These are phyloP conservation scores for Rhodotorula babjevae DNA, from an alignment of 768 basidiomycete species.

Conservation along the genomic window DNA sequence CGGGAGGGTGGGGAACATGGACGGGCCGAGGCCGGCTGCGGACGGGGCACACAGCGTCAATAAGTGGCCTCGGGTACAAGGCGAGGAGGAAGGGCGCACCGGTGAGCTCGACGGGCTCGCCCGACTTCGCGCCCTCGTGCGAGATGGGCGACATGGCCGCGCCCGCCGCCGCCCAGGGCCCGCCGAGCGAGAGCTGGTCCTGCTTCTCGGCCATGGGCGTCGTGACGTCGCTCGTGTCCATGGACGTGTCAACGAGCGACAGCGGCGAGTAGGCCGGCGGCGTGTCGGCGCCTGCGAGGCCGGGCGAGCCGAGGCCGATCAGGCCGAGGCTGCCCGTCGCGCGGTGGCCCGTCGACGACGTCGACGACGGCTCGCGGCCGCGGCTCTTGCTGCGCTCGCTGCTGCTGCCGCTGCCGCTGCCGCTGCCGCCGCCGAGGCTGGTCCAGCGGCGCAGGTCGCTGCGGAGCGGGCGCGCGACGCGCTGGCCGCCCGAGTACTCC, in stretches of 20 bases:
- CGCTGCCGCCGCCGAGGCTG: neutral
- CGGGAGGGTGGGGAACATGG: constrained; percentile 61
- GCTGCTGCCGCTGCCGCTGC: constrained; percentile 55
- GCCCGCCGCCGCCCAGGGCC: constrained; percentile 1
- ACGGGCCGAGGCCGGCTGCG: neutral
- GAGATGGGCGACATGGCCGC: neutral
- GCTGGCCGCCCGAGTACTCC: constrained; percentile 27
- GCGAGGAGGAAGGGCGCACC: neutral
- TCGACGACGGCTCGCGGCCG: neutral
- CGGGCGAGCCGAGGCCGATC: neutral
- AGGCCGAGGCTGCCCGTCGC: neutral
- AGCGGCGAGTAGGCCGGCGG: neutral
- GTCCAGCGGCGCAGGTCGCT: neutral
- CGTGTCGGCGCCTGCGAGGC: neutral
- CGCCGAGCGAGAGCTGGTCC: constrained; percentile 46
- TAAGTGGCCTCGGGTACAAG: no score
- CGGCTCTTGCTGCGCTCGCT: constrained; percentile 56
- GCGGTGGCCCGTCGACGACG: neutral
- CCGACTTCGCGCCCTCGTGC: neutral
- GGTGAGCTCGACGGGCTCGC: neutral
- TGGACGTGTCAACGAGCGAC: neutral
- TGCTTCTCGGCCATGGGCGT: neutral
- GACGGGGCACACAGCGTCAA: no score
- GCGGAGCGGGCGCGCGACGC: constrained; percentile 13
- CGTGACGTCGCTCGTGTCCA: neutral